Conservation (phyloP, 2,329 filamentous ascomycete species). For the Pseudogymnoascus sp. region DNA sequence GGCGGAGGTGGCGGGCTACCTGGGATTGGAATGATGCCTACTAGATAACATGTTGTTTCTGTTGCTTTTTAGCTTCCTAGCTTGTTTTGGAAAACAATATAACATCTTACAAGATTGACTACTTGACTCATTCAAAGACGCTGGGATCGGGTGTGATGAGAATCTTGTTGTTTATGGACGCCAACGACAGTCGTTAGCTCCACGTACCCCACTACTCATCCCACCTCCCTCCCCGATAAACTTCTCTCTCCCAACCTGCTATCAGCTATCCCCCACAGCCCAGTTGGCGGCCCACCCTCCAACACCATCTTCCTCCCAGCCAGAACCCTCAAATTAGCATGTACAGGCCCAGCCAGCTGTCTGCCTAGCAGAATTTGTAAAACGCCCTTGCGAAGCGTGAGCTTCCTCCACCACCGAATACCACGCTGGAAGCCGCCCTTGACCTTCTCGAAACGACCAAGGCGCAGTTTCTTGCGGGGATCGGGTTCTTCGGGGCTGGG, state of each 20-base stretch:
- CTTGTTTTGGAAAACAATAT: not conserved
- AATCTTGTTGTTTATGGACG: not conserved
- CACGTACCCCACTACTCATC: not conserved
- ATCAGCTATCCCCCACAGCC: not conserved
- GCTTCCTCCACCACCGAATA: conserved; percentile 13
- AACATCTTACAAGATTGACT: not conserved
- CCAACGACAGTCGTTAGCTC: too few species aligned
- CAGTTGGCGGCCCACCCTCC: not conserved
- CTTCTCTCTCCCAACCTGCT: not conserved
- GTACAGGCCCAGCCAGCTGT: conserved; percentile 18
- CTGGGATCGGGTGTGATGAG: not conserved
- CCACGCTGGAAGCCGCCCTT: not conserved
- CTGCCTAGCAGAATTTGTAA: conserved; percentile 21
- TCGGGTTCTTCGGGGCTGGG: not conserved
- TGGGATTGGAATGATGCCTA: conserved; percentile 10
- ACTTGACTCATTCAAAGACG: not conserved
- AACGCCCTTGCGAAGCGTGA: conserved; percentile 18
- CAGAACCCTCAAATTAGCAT: conserved; percentile 1
- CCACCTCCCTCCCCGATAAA: not conserved
- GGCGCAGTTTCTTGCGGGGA: not conserved
- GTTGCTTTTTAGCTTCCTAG: not conserved
- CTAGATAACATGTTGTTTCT: not conserved
- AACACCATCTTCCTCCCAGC: not conserved
- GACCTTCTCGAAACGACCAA: not conserved
- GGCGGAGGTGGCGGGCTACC: not conserved